Evolutionary conservation across 192 early-diverging fungal species (phyloP), one percentile per base, ranked within the genome.

Genomic region (Coemansia erecta): DNA sequence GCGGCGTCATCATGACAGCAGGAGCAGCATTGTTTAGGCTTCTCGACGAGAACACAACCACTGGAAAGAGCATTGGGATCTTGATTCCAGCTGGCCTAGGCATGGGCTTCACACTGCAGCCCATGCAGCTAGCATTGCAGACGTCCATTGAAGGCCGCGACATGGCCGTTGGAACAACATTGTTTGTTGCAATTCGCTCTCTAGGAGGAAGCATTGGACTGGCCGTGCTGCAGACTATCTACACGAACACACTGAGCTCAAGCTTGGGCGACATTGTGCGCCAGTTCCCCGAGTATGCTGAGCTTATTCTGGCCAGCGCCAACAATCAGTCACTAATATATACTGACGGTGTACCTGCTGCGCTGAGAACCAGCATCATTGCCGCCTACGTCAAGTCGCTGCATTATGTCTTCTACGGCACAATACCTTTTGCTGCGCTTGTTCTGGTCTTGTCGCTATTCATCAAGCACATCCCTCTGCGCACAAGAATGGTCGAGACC

Each of bases 61-160:
- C 65, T 23, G 83, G 75, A 17, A 78, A 66, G 28, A 78, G 84
- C 37, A 72, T 85, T 49, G 84, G 82, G 35, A 67, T 80, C 14
- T 64, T 91, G 44, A 39, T 81, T 13, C 10, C 85, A 31, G 68
- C 59, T 42, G 84, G 84, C n/a, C 39, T 83, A 7, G 85, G 86
- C 8, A 62, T 85, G 26, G 88, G 88, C 7, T 56, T 84, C 22
- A 77, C 73, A 3, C 74, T 85, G 67, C 84, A 85, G 52, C 82
- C 73, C 12, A 68, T 87, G 35, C 68, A 90, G 23, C 73, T 91
- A n/a, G 86, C 81, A 9, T 73, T 85, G n/a, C 92, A 94, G 68
- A 77, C 85, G 0, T 61, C 83, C 15, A 89, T 89, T 21, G 58
- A 61, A 6, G 44, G 60, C 3, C 58, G 68, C 21, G 77, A 88